A percentile compares a stretch with the other conserved stretches of the same genome.
Conservation (phyloP, 306 rosid species). For the Morella rubra region DNA sequence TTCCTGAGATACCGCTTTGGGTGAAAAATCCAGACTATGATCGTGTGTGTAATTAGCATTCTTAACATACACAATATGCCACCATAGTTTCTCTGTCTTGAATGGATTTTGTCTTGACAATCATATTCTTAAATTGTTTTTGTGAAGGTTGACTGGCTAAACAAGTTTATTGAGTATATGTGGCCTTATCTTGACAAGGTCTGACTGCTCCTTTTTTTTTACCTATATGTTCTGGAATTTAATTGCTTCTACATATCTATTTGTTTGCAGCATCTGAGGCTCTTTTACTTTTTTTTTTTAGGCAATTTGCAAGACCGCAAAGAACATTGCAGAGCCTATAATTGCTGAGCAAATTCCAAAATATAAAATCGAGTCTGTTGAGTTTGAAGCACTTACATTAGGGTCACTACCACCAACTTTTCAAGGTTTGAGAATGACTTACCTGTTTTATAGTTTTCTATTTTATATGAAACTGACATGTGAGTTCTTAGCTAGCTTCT, state of each 20-base stretch:
- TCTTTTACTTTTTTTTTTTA: slow-evolving; percentile 15
- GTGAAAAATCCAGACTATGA: slow-evolving; percentile 90
- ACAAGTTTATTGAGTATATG: slow-evolving; percentile 70
- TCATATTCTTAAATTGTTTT: slow-evolving; percentile 2
- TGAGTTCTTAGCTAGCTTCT: neutral
- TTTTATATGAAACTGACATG: neutral
- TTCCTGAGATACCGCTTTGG: slow-evolving; percentile 95
- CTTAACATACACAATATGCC: neutral
- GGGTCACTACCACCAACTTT: slow-evolving; percentile 89
- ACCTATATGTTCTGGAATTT: neutral
- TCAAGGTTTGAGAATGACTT: slow-evolving; percentile 57
- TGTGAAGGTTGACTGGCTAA: slow-evolving; percentile 78
- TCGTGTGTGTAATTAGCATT: slow-evolving; percentile 48
- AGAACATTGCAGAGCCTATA: slow-evolving; percentile 68
- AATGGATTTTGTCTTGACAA: slow-evolving; percentile 18
- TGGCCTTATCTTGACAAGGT: slow-evolving; percentile 99
- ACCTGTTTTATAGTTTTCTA: slow-evolving; percentile 11
- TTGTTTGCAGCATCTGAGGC: neutral
- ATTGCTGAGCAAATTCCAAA: slow-evolving; percentile 82
- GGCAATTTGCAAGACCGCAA: slow-evolving; percentile 86
- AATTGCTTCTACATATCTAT: neutral
- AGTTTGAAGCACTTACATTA: slow-evolving; percentile 69
- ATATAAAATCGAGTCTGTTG: slow-evolving; percentile 75
- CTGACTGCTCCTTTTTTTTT: neutral
- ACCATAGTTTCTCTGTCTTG: slow-evolving; percentile 1